Conservation (phyloP, 352 stramenopile genomes). For the Globisporangium takayamanum region DNA sequence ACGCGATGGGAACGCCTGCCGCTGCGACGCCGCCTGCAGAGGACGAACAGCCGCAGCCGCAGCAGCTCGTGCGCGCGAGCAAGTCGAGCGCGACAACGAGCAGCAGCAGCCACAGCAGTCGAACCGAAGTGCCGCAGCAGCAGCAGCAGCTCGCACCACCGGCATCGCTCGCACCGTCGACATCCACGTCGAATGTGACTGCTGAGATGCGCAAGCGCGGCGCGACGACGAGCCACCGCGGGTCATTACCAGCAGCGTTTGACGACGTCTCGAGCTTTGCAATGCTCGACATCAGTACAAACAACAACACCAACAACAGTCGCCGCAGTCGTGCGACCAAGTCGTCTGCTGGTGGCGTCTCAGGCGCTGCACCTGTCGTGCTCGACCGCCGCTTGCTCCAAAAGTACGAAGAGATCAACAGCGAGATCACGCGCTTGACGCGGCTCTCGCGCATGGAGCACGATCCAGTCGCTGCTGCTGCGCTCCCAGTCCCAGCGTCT, state of each 20-base stretch:
- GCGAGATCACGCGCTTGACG: slow-evolving; percentile 67
- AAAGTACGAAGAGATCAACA: slow-evolving; percentile 72
- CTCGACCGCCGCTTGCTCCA: slow-evolving; percentile 60
- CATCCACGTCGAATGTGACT: slow-evolving; percentile 11
- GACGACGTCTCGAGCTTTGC: slow-evolving; percentile 1
- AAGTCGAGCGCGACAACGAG: background rate
- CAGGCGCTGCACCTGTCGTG: slow-evolving; percentile 17
- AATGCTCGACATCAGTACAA: background rate
- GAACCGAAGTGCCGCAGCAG: background rate
- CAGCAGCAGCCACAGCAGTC: background rate
- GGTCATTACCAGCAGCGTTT: slow-evolving; percentile 13
- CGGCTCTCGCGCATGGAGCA: slow-evolving; percentile 49
- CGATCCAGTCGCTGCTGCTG: background rate
- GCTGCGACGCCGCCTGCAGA: slow-evolving; percentile 2
- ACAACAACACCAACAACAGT: background rate
- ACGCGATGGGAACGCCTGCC: slow-evolving; percentile 4
- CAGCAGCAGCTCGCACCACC: slow-evolving; percentile 62
- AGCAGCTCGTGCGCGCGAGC: slow-evolving; percentile 1
- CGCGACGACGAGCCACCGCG: slow-evolving; percentile 5
- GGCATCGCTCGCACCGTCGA: background rate
- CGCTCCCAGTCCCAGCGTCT: background rate
- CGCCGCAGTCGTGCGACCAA: background rate
- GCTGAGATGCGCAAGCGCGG: slow-evolving; percentile 13
- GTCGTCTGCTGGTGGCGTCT: background rate
- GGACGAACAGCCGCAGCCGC: background rate